Evolutionary conservation across 352 stramenopile species (phyloP).

Genomic region (Phytophthora litchii): DNA sequence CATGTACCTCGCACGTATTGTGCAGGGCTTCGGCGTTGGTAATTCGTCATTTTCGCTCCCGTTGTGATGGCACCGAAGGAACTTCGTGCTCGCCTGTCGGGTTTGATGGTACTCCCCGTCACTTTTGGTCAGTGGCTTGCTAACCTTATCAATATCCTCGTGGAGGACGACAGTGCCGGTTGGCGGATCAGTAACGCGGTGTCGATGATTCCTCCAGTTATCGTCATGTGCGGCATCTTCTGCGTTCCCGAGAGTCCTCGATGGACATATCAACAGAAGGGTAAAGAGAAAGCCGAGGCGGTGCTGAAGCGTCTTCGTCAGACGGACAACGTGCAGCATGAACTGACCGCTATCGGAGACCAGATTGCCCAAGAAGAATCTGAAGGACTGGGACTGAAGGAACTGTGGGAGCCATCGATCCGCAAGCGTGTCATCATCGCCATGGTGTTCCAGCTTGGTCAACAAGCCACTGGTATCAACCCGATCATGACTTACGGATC

Average conservation of each 20-base stretch:
- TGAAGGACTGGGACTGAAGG: no score
- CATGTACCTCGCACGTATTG: constrained; percentile 33
- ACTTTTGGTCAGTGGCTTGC: constrained; percentile 36
- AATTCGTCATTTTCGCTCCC: constrained; percentile 40
- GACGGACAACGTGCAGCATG: constrained; percentile 34
- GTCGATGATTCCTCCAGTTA: constrained; percentile 35
- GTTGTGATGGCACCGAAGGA: constrained; percentile 46
- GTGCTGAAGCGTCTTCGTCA: constrained; percentile 36
- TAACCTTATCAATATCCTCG: constrained; percentile 38
- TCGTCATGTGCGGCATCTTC: constrained; percentile 45
- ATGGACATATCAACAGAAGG: constrained; percentile 34
- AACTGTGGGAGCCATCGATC: no score
- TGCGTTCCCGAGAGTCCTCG: constrained; percentile 35
- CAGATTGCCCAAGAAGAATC: constrained; percentile 38
- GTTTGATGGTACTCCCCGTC: constrained; percentile 35
- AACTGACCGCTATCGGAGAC: constrained; percentile 46
- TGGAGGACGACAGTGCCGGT: constrained; percentile 29
- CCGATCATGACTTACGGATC: no score
- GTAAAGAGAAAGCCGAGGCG: constrained; percentile 27
- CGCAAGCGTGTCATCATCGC: no score
- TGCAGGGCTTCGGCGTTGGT: constrained; percentile 39
- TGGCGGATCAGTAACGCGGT: constrained; percentile 42
- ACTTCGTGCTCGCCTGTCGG: constrained; percentile 36
- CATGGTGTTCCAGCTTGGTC: no score
- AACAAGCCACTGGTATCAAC: no score